Base-by-base conservation (phyloP, 2,329 filamentous ascomycete species). In the Didymella sp. region DNA sequence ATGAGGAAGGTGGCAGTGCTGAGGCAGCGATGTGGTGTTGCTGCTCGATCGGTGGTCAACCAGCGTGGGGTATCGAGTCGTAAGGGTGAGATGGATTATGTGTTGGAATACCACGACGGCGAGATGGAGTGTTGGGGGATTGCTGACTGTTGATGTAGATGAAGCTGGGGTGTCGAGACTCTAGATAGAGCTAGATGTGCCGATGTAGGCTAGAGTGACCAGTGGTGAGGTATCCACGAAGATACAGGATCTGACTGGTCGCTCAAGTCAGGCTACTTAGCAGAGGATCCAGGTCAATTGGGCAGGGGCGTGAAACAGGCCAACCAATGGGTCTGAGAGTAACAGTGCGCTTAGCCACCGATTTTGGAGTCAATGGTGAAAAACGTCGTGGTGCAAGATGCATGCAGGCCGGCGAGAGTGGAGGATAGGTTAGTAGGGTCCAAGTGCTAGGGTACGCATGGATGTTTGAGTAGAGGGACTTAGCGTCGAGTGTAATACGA, bases 221-320 rank as follows among this genome's bases (percentile, higher is more conserved):
- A 76, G 67, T 71, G 62, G 69, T 51, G 60, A 70, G 61, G 70
- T 74, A 69, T 60, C 61, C 61, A 65, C 59, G 59, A 38, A 43
- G 55, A 60, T 74, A 68, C 59, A 65, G 54, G 60, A 61, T 73
- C 56, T 75, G 56, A 76, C 66, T 77, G 74, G 76, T 74, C 67
- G 73, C 60, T 61, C 54, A 62, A 63, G 59, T 64, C 49, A 65
- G 72, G 72, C 75, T 76, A 75, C 71, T 73, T 68, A 63, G 61
- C 58, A 69, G 61, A 64, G 63, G 63, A 63, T 53, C 64, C 63
- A 70, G 71, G 72, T 64, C 66, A 64, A 68, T 60, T 64, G 59
- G 65, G 60, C 73, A 73, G 73, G 72, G 74, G 67, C 54, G 58
- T 77, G 74, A 76, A 76, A 76, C 73, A 73, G 62, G 65, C 64